These are phyloP conservation scores for Peronospora farinosa DNA, from an alignment of 352 stramenopile genomes.

Conservation along the genomic window DNA sequence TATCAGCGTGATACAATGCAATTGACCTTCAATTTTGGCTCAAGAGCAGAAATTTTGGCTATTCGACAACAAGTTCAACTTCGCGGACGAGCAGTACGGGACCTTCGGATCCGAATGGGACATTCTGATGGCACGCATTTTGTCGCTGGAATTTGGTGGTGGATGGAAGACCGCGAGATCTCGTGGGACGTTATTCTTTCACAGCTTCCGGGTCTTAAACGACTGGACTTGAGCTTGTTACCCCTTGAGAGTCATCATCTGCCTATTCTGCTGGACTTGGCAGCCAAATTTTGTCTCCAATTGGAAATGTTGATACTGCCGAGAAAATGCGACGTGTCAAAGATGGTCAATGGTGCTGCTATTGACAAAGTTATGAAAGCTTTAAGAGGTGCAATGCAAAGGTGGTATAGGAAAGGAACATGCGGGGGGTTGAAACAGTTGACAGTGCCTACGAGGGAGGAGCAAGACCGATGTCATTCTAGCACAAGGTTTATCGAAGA, in stretches of 20 bases:
- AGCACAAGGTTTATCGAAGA: slow-evolving; percentile 31
- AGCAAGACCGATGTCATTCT: slow-evolving; percentile 13
- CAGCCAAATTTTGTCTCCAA: slow-evolving; percentile 27
- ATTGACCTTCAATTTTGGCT: slow-evolving; percentile 29
- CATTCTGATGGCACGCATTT: slow-evolving; percentile 25
- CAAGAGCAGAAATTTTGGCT: slow-evolving; percentile 22
- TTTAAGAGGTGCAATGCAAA: slow-evolving; percentile 25
- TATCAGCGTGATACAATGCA: slow-evolving; percentile 24
- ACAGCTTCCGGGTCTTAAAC: slow-evolving; percentile 18
- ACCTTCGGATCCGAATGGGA: slow-evolving; percentile 35
- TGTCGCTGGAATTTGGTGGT: slow-evolving; percentile 21
- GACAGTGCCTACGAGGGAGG: slow-evolving; percentile 23
- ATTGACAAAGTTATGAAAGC: slow-evolving; percentile 20
- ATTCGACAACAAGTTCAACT: slow-evolving; percentile 18
- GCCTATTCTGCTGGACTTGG: slow-evolving; percentile 19
- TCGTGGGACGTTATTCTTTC: slow-evolving; percentile 24
- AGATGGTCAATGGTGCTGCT: slow-evolving; percentile 8
- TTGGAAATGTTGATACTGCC: slow-evolving; percentile 30
- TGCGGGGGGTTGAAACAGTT: slow-evolving; percentile 35
- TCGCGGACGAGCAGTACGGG: slow-evolving; percentile 22
- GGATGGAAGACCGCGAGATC: slow-evolving; percentile 31
- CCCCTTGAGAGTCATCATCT: slow-evolving; percentile 28
- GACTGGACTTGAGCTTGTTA: slow-evolving; percentile 27
- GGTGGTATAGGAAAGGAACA: slow-evolving; percentile 27
- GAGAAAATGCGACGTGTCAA: slow-evolving; percentile 14